Percentiles rank a stretch among this genome's conserved stretches.
These are phyloP conservation scores for Plasmopara muralis DNA, from an alignment of 352 stramenopile species.

Conservation along the genomic window DNA sequence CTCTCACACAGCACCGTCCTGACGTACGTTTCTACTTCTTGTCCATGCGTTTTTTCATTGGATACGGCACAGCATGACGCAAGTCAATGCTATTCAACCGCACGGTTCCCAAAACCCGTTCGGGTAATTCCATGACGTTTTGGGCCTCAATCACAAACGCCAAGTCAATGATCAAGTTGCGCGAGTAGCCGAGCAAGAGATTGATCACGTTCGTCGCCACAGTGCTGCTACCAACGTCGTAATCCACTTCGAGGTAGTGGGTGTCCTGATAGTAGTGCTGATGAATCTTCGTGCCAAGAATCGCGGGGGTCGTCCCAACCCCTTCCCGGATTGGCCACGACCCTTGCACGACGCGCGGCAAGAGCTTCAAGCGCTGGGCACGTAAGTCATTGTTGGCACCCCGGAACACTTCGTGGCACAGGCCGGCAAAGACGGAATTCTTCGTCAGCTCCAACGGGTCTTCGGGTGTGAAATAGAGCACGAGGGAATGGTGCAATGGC, in stretches of 20 bases:
- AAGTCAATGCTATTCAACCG: constrained; percentile 62
- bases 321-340: constrained; percentile 85
- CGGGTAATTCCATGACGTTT: constrained; percentile 59
- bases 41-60: constrained; percentile 24
- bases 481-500: constrained; percentile 54
- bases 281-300: constrained; percentile 87
- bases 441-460: constrained; percentile 48
- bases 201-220: constrained; percentile 66
- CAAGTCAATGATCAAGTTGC: constrained; percentile 73
- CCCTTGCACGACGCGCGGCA: constrained; percentile 84
- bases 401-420: constrained; percentile 61
- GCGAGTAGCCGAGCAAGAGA: constrained; percentile 58
- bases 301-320: constrained; percentile 84
- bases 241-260: constrained; percentile 71
- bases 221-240: constrained; percentile 71
- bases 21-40: constrained; percentile 4
- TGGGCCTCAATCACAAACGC: constrained; percentile 78
- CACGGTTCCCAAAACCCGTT: constrained; percentile 66
- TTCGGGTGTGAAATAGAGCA: constrained; percentile 77
- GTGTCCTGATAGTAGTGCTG: constrained; percentile 66
- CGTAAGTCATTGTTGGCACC: constrained; percentile 58
- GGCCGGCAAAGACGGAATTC: constrained; percentile 61
- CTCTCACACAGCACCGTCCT: too few species aligned
- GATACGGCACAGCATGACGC: constrained; percentile 42
- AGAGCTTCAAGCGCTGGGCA: constrained; percentile 84